Evolutionary conservation across 306 rosid genomes (phyloP).

Genomic region (Oemleria cerasiformis): DNA sequence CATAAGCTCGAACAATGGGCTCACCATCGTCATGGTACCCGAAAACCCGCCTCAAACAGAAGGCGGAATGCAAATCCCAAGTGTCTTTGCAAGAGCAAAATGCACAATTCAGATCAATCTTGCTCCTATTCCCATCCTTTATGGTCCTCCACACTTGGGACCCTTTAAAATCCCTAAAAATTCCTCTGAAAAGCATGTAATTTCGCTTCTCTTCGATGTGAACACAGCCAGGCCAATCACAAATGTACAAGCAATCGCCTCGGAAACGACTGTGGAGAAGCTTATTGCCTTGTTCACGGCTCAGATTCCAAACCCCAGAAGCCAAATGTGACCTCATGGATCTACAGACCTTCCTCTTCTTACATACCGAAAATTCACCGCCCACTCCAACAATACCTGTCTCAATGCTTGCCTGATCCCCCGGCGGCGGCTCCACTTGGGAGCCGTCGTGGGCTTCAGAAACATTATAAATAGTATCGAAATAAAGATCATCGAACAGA

Average conservation of each 20-base stretch:
- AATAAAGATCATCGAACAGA: constrained; percentile 71
- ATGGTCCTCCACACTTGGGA: constrained; percentile 85
- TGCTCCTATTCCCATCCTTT: constrained; percentile 57
- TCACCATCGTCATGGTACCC: constrained; percentile 95
- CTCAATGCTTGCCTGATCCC: constrained; percentile 17
- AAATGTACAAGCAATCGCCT: constrained; percentile 66
- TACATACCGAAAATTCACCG: constrained; percentile 21
- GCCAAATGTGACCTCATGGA: constrained; percentile 69
- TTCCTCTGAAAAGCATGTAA: constrained; percentile 76
- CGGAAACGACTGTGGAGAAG: constrained; percentile 76
- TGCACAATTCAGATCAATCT: constrained; percentile 65
- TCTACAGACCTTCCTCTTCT: constrained; percentile 45
- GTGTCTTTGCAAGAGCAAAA: constrained; percentile 62
- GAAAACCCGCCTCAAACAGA: constrained; percentile 66
- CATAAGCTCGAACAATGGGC: constrained; percentile 89
- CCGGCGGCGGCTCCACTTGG: not conserved
- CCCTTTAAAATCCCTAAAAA: constrained; percentile 73
- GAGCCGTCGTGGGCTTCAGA: constrained; percentile 34
- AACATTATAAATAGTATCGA: constrained; percentile 53
- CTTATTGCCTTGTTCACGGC: constrained; percentile 81
- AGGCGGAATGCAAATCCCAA: constrained; percentile 91
- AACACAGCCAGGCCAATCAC: constrained; percentile 92
- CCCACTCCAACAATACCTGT: constrained; percentile 25
- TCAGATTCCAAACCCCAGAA: constrained; percentile 64
- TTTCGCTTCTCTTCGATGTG: constrained; percentile 81